A percentile compares a stretch with the other conserved stretches of the same genome.
These are phyloP conservation scores for Jamesozyma gamospora DNA, from an alignment of 805 yeast species.

Conservation along the genomic window DNA sequence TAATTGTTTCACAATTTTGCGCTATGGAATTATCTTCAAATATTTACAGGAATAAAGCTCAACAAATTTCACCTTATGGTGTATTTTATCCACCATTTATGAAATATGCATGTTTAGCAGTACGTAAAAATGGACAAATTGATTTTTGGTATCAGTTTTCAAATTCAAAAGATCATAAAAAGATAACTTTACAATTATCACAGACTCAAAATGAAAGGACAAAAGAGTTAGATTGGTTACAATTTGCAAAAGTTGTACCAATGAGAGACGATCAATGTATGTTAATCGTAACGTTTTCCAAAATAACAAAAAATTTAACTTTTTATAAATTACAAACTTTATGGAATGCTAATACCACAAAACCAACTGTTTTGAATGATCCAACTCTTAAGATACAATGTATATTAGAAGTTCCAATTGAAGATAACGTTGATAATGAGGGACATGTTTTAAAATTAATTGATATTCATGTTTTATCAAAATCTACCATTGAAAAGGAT, in stretches of 20 bases:
- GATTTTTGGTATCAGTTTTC: conserved; percentile 33
- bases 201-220: conserved; percentile 13
- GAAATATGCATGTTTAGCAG: conserved; percentile 29
- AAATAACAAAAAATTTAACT: conserved; percentile 15
- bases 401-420: conserved; percentile 18
- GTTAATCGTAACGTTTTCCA: conserved; percentile 24
- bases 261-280: conserved; percentile 26
- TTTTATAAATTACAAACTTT: conserved; percentile 25
- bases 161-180: conserved; percentile 30
- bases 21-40: conserved; percentile 22
- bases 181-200: conserved; percentile 24
- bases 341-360: conserved; percentile 24
- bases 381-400: conserved; percentile 24
- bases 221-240: conserved; percentile 26
- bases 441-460: conserved; percentile 17
- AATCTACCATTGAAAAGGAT: conserved; percentile 21
- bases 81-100: conserved; percentile 31
- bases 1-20: conserved; percentile 25
- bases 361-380: conserved; percentile 21
- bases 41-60: conserved; percentile 24
- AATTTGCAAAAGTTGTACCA: conserved; percentile 26
- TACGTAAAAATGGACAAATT: conserved; percentile 28
- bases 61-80: conserved; percentile 28
- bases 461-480: conserved; percentile 21
- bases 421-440: conserved; percentile 13